These are phyloP conservation scores for Coemansia umbellata DNA, from an alignment of 192 early-diverging fungal genomes.

Conservation along the genomic window DNA sequence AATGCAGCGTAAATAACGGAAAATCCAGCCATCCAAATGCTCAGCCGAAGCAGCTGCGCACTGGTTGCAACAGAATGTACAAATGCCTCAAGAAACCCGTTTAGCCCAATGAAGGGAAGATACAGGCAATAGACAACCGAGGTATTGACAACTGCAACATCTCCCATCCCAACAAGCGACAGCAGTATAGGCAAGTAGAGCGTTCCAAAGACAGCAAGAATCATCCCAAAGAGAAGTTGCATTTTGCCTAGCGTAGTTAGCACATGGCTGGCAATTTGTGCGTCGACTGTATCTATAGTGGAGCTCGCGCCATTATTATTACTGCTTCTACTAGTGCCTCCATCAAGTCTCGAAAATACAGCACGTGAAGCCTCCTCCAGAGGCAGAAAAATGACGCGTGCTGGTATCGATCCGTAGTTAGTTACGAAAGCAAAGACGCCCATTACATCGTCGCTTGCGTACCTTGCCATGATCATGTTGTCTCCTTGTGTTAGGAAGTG, in stretches of 20 bases:
- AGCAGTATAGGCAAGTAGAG: slow-evolving; percentile 64
- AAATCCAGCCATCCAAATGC: slow-evolving; percentile 71
- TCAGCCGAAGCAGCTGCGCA: slow-evolving; percentile 57
- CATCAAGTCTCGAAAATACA: slow-evolving; percentile 68
- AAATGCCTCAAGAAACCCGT: slow-evolving; percentile 93
- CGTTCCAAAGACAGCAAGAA: slow-evolving; percentile 78
- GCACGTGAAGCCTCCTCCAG: slow-evolving; percentile 88
- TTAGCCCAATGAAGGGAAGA: slow-evolving; percentile 90
- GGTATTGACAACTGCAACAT: slow-evolving; percentile 52
- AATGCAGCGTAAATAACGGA: slow-evolving; percentile 63
- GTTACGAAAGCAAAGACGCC: slow-evolving; percentile 81
- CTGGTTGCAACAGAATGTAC: slow-evolving; percentile 79
- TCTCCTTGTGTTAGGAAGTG: slow-evolving; percentile 96
- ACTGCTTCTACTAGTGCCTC: slow-evolving; percentile 8
- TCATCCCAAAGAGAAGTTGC: slow-evolving; percentile 60
- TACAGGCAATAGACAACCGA: slow-evolving; percentile 82
- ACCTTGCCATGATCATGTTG: slow-evolving; percentile 76
- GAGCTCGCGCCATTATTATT: neutral
- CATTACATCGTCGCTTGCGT: slow-evolving; percentile 57
- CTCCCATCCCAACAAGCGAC: slow-evolving; percentile 56
- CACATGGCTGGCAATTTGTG: slow-evolving; percentile 10
- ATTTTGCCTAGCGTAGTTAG: slow-evolving; percentile 24
- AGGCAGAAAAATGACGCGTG: slow-evolving; percentile 87
- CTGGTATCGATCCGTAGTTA: slow-evolving; percentile 89
- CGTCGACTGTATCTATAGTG: neutral